Evolutionary conservation across 257 asterid species (phyloP).

Genomic region (Salvia miltiorrhiza): DNA sequence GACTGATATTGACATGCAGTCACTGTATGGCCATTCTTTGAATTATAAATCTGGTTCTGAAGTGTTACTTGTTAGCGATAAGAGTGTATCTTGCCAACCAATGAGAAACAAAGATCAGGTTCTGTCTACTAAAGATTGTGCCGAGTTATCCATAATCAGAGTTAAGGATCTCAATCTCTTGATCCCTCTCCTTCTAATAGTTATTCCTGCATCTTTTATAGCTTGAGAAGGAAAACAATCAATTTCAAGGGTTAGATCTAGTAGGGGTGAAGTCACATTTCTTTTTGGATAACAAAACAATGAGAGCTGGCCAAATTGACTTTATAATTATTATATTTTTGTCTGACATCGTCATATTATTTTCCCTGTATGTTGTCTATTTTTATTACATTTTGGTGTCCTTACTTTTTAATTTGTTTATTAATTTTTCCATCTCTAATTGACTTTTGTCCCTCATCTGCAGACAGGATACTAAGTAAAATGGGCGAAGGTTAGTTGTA

Average conservation of each 20-base stretch:
- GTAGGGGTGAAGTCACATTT: neutral
- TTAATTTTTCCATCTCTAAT: conserved; percentile 10
- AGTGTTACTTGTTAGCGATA: neutral
- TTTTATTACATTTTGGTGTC: neutral
- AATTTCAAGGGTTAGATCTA: neutral
- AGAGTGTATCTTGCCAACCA: neutral
- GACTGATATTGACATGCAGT: neutral
- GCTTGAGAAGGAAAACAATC: neutral
- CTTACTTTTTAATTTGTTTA: neutral
- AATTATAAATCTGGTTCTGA: neutral
- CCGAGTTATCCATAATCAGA: neutral
- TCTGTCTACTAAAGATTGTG: neutral
- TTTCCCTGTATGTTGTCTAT: neutral
- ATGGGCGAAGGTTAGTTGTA: conserved; percentile 83
- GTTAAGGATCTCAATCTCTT: neutral
- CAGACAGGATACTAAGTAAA: conserved; percentile 83
- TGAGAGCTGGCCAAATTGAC: conserved; percentile 7
- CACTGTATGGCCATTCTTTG: neutral
- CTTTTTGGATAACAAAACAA: neutral
- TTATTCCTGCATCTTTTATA: neutral
- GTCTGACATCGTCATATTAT: neutral
- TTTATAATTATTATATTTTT: neutral
- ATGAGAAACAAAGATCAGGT: neutral
- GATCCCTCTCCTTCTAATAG: neutral
- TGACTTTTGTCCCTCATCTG: conserved; percentile 24